Evolutionary conservation across 2,329 filamentous ascomycete species (phyloP).

Genomic region (Chaetothyriales sp.): DNA sequence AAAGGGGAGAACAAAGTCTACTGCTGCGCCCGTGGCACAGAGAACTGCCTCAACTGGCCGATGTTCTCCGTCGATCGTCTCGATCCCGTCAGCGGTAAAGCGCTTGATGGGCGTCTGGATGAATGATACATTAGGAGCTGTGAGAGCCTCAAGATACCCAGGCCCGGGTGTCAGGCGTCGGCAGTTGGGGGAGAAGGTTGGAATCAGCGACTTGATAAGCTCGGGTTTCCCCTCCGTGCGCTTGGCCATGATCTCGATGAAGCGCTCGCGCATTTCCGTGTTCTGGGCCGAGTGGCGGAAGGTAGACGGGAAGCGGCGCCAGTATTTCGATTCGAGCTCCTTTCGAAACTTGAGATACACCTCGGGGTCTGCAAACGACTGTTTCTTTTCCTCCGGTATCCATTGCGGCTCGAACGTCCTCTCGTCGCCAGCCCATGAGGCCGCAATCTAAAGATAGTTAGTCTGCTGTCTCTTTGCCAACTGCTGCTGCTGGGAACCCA

Average conservation of each 20-base stretch:
- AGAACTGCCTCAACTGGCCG: conserved; percentile 17
- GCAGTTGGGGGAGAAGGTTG: conserved; percentile 28
- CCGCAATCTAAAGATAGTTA: conserved; percentile 8
- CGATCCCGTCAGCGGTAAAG: conserved; percentile 40
- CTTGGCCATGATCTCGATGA: conserved; percentile 13
- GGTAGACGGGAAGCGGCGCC: conserved; percentile 13
- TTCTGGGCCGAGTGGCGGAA: conserved; percentile 13
- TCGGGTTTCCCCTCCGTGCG: conserved; percentile 21
- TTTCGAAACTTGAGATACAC: conserved; percentile 22
- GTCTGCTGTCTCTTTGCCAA: background rate
- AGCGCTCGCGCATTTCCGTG: conserved; percentile 6
- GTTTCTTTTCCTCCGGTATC: conserved; percentile 17
- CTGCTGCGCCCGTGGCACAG: conserved; percentile 27
- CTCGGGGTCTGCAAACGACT: conserved; percentile 11
- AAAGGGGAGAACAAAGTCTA: conserved; percentile 22
- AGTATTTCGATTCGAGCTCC: conserved; percentile 20
- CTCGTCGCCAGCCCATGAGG: conserved; percentile 22
- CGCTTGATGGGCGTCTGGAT: conserved; percentile 42
- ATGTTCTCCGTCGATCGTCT: conserved; percentile 13
- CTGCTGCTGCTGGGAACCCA: background rate
- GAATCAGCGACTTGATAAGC: conserved; percentile 24
- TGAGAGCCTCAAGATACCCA: conserved; percentile 51
- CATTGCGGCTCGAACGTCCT: conserved; percentile 12
- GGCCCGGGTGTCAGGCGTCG: conserved; percentile 42
- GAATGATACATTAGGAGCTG: conserved; percentile 46